Evolutionary conservation across 441 rosid species (phyloP).

Genomic region (Aleurites moluccanus): DNA sequence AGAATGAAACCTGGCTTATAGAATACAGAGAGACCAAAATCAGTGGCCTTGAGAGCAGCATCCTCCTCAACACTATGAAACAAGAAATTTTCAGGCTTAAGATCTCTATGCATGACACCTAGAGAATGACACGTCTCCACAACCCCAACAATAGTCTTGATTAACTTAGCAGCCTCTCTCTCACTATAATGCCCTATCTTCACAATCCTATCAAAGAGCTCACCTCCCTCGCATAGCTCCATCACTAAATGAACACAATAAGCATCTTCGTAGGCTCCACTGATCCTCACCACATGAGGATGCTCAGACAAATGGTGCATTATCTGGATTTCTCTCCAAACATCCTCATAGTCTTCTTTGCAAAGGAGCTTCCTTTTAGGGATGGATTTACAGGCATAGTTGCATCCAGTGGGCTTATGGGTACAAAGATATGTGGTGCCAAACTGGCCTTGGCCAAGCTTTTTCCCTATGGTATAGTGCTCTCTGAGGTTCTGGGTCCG

Average conservation of each 20-base stretch:
- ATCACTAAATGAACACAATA: slow-evolving; percentile 74
- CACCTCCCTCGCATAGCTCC: slow-evolving; percentile 90
- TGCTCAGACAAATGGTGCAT: slow-evolving; percentile 87
- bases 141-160: slow-evolving; percentile 74
- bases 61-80: slow-evolving; percentile 59
- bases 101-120: slow-evolving; percentile 88
- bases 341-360: slow-evolving; percentile 75
- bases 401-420: slow-evolving; percentile 46
- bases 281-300: slow-evolving; percentile 64
- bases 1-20: slow-evolving; percentile 62
- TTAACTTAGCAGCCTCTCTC: slow-evolving; percentile 75
- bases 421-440: slow-evolving; percentile 78
- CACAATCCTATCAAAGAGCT: slow-evolving; percentile 78
- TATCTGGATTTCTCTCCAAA: slow-evolving; percentile 84
- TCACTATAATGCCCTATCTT: slow-evolving; percentile 79
- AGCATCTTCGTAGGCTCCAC: slow-evolving; percentile 70
- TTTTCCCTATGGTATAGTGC: slow-evolving; percentile 56
- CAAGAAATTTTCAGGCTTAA: slow-evolving; percentile 92
- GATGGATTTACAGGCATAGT: slow-evolving; percentile 80
- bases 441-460: slow-evolving; percentile 84
- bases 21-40: slow-evolving; percentile 84
- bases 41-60: slow-evolving; percentile 72
- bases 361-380: slow-evolving; percentile 79
- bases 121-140: slow-evolving; percentile 81
- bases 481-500: slow-evolving; percentile 58